A percentile compares a stretch with the other conserved stretches of the same genome.
Conservation (phyloP, 1,139 yeast species). For the Yamadazyma pseudoaaseri region DNA sequence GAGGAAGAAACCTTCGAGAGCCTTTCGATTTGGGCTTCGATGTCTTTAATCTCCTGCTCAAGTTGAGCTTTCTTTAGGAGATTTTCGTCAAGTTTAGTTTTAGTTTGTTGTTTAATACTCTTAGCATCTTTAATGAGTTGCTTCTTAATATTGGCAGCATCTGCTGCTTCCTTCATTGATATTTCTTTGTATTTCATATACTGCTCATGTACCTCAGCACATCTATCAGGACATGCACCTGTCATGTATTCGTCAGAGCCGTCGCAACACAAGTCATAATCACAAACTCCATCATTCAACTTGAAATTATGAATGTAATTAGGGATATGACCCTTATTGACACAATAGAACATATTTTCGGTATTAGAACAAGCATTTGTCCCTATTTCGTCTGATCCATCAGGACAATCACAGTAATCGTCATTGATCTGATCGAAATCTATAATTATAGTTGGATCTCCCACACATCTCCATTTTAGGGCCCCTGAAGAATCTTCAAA, state of each 20-base stretch:
- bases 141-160: conserved; percentile 23
- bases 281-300: conserved; percentile 91
- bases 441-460: conserved; percentile 60
- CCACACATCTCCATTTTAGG: conserved; percentile 65
- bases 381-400: conserved; percentile 97
- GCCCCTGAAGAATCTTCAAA: conserved; percentile 29
- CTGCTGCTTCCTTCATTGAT: conserved; percentile 16
- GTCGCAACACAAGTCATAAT: conserved; percentile 86
- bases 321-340: conserved; percentile 67
- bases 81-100: conserved; percentile 21
- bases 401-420: conserved; percentile 94
- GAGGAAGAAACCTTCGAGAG: conserved; percentile 4
- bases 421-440: conserved; percentile 72
- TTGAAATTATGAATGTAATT: conserved; percentile 57
- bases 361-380: conserved; percentile 71
- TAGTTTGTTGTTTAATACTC: conserved; percentile 17
- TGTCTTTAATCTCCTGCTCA: conserved; percentile 27
- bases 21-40: conserved; percentile 17
- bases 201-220: conserved; percentile 46
- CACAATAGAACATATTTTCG: conserved; percentile 65
- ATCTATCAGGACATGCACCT: conserved; percentile 55
- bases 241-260: conserved; percentile 77
- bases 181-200: conserved; percentile 20
- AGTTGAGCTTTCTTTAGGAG: conserved; percentile 7
- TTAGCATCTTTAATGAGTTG: conserved; percentile 27